phyloP scores from a whole-genome alignment of 129 eudicot species.

The Centella asiatica region DNA sequence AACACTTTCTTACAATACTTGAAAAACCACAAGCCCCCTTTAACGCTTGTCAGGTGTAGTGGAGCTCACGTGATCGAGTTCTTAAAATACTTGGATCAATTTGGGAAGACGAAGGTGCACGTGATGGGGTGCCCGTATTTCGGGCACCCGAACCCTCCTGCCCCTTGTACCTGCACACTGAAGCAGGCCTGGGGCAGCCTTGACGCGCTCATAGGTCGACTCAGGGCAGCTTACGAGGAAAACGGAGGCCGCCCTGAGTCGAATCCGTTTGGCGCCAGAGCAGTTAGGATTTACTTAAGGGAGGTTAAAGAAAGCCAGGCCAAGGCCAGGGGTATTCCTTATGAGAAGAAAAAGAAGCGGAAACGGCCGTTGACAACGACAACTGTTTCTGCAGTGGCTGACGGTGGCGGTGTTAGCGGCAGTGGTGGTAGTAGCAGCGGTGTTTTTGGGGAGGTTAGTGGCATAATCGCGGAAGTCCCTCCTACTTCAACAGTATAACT shows the following conservation, averaged over 20 bases:
- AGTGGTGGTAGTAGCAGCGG: conserved; percentile 19
- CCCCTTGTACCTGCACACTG: conserved; percentile 53
- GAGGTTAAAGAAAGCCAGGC: conserved; percentile 75
- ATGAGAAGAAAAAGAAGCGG: conserved; percentile 68
- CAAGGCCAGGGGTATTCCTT: conserved; percentile 72
- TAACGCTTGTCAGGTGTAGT: conserved; percentile 46
- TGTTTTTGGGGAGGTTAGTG: conserved; percentile 22
- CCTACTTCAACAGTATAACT: conserved; percentile 32
- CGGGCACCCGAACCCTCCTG: conserved; percentile 64
- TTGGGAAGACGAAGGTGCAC: conserved; percentile 70
- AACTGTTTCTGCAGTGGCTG: background rate
- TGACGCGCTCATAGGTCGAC: conserved; percentile 61
- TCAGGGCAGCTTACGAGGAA: conserved; percentile 63
- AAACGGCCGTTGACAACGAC: conserved; percentile 27
- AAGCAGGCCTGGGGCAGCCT: conserved; percentile 73
- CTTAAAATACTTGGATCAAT: conserved; percentile 59
- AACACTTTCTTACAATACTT: conserved; percentile 57
- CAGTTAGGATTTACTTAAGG: conserved; percentile 63
- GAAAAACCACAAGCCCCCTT: conserved; percentile 61
- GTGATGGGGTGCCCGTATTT: conserved; percentile 50
- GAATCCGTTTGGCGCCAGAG: conserved; percentile 61
- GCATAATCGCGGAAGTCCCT: conserved; percentile 20
- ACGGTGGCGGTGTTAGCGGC: conserved; percentile 10
- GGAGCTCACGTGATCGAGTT: conserved; percentile 78
- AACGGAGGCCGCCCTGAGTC: conserved; percentile 60